Evolutionary conservation across 2,329 filamentous ascomycete genomes (phyloP), one percentile per base, ranked within the genome.

Genomic region (Fusarium foetens): DNA sequence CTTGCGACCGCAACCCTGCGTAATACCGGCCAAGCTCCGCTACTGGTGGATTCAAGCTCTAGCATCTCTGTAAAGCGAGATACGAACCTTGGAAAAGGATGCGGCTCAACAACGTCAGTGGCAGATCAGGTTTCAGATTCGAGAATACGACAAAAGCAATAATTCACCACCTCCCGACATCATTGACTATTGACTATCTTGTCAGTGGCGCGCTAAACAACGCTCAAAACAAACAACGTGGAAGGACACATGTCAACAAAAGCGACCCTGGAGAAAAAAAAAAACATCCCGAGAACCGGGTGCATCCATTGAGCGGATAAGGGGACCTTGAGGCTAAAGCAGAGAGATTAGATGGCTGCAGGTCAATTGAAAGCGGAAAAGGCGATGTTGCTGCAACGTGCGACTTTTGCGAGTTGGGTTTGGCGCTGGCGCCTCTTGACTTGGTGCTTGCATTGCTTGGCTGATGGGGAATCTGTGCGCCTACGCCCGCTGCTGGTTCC

Each of bases 21-120:
- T 55, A 58, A 54, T 63, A 35, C 58, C 57, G 52, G 59, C 42
- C 48, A 69, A 74, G 71, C 58, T 66, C 63, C 71, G 71, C 36
- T 49, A 73, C 63, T 73, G 71, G 63, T 64, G 68, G 72, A 69
- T 58, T 58, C 68, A 45, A 46, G 31, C 25, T 27, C 51, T 27
- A 58, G 48, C 51, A 48, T 42, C 51, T 46, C 29, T 21, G 49
- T 48, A 49, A 49, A 57, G 54, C 49, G 45, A 63, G 39, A 36
- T 33, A 52, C 49, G 13, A 55, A 51, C 46, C 35, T 51, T 33
- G 29, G 29, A 33, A 51, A 63, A 46, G 54, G 46, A 55, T 72
- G 70, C 70, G 70, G 70, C 70, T 72, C 70, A 72, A 72, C 61
- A 66, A 71, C 66, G 58, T 73, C 70, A 68, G 70, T 58, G 58